Evolutionary conservation across 768 basidiomycete genomes (phyloP).

Genomic region (Amanita pseudoporphyria): DNA sequence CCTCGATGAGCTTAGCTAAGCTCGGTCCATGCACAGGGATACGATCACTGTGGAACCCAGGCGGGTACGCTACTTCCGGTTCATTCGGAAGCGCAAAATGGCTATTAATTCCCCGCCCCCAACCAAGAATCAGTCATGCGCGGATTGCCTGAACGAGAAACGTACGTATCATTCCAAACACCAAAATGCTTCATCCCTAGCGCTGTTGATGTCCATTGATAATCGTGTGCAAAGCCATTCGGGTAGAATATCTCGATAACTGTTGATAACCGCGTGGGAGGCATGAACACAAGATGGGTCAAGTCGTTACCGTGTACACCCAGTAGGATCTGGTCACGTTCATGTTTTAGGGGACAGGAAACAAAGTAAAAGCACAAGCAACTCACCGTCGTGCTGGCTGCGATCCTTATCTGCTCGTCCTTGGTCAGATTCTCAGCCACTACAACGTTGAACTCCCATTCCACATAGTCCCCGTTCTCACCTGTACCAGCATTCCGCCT

Average conservation of each 20-base stretch:
- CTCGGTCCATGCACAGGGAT: slow-evolving; percentile 67
- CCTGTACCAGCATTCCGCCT: slow-evolving; percentile 15
- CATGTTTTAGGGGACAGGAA: neutral
- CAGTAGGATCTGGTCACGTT: slow-evolving; percentile 41
- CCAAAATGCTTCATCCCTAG: slow-evolving; percentile 69
- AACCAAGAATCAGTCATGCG: neutral
- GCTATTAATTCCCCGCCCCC: slow-evolving; percentile 12
- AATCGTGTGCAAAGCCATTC: slow-evolving; percentile 75
- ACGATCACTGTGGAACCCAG: slow-evolving; percentile 72
- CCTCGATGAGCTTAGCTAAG: slow-evolving; percentile 64
- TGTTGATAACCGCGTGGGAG: slow-evolving; percentile 59
- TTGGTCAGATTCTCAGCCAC: slow-evolving; percentile 57
- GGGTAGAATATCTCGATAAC: slow-evolving; percentile 86
- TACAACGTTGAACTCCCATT: slow-evolving; percentile 55
- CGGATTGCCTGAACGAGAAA: slow-evolving; percentile 11
- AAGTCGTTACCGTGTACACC: slow-evolving; percentile 78
- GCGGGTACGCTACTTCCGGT: slow-evolving; percentile 55
- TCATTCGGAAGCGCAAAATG: slow-evolving; percentile 33
- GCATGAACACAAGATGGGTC: slow-evolving; percentile 82
- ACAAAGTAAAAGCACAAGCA: neutral
- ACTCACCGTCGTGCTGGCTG: slow-evolving; percentile 62
- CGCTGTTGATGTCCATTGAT: slow-evolving; percentile 71
- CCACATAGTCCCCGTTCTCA: slow-evolving; percentile 11
- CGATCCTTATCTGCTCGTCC: slow-evolving; percentile 65
- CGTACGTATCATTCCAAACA: slow-evolving; percentile 72